Percentiles rank a stretch among this genome's conserved stretches.
Evolutionary conservation across 495 filamentous ascomycete species (phyloP).

Genomic region (Neurospora sp.): DNA sequence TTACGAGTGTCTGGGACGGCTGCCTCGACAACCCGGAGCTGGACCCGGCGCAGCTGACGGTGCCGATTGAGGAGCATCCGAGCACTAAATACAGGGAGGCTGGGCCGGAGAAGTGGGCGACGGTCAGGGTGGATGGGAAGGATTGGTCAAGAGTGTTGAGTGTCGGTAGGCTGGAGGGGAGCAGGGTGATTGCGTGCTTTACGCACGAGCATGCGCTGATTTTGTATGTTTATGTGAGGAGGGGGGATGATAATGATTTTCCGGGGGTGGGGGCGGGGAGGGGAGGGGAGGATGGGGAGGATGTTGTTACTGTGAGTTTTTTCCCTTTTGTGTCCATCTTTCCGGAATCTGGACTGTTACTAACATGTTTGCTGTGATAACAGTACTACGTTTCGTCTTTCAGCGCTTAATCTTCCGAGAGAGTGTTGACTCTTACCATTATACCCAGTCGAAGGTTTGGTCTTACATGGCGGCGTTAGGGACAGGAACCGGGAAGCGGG

Average conservation of each 20-base stretch:
- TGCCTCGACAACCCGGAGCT: slow-evolving; percentile 69
- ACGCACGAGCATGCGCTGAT: slow-evolving; percentile 72
- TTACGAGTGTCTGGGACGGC: slow-evolving; percentile 71
- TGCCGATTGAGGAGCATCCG: slow-evolving; percentile 61
- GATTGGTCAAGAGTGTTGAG: too few species aligned
- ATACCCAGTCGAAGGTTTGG: not conserved
- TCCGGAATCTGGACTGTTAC: not conserved
- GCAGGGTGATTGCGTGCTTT: slow-evolving; percentile 80
- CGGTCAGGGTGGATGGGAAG: slow-evolving; percentile 77
- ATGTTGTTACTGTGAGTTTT: not conserved
- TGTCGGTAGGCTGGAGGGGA: slow-evolving; percentile 74
- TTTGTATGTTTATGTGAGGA: slow-evolving; percentile 82
- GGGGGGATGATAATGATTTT: slow-evolving; percentile 48
- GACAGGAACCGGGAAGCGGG: not conserved
- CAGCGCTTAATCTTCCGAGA: not conserved
- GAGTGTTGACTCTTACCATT: too few species aligned
- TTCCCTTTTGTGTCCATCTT: not conserved
- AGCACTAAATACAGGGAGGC: slow-evolving; percentile 56
- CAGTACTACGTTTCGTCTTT: slow-evolving; percentile 14
- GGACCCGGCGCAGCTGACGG: slow-evolving; percentile 58
- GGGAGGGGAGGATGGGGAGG: not conserved
- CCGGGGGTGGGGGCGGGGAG: not conserved
- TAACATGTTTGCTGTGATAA: not conserved
- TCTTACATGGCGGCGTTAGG: not conserved
- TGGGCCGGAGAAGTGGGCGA: slow-evolving; percentile 64